These are phyloP conservation scores for Cinnamomum chago DNA, from an alignment of 164 flowering plant genomes.

Conservation along the genomic window DNA sequence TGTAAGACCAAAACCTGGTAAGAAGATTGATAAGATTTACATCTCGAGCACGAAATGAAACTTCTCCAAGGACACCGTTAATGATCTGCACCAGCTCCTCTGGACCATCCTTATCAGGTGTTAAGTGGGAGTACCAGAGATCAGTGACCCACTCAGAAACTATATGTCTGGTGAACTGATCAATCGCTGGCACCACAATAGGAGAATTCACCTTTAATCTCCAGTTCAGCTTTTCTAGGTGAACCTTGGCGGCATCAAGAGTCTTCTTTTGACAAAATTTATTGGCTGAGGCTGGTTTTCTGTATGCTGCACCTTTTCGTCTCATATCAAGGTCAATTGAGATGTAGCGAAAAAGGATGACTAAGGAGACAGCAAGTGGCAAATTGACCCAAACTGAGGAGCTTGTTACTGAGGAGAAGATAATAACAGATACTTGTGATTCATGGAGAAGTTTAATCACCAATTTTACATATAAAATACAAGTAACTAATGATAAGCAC, in stretches of 20 bases:
- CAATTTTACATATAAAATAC: neutral
- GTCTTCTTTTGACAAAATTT: slow-evolving; percentile 33
- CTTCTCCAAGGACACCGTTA: slow-evolving; percentile 77
- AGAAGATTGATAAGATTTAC: slow-evolving; percentile 87
- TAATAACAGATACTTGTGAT: slow-evolving; percentile 2
- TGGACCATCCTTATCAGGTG: slow-evolving; percentile 95
- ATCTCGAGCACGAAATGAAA: slow-evolving; percentile 74
- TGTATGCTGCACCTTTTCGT: slow-evolving; percentile 63
- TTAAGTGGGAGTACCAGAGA: slow-evolving; percentile 90
- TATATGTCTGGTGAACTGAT: slow-evolving; percentile 75
- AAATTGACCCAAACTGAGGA: slow-evolving; percentile 89
- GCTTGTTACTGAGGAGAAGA: slow-evolving; percentile 77
- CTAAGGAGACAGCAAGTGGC: slow-evolving; percentile 57
- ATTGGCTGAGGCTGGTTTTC: slow-evolving; percentile 28
- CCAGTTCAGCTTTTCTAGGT: slow-evolving; percentile 55
- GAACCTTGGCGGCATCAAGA: slow-evolving; percentile 29
- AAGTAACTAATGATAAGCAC: neutral
- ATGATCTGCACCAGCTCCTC: slow-evolving; percentile 83
- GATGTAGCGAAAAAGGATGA: slow-evolving; percentile 69
- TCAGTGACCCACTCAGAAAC: slow-evolving; percentile 92
- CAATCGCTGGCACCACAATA: slow-evolving; percentile 84
- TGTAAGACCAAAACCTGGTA: slow-evolving; percentile 50
- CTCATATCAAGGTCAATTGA: slow-evolving; percentile 76
- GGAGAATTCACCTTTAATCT: slow-evolving; percentile 82
- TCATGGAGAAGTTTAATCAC: neutral